These are phyloP conservation scores for Panaeolus papilionaceus DNA, from an alignment of 768 basidiomycete species.

Conservation along the genomic window DNA sequence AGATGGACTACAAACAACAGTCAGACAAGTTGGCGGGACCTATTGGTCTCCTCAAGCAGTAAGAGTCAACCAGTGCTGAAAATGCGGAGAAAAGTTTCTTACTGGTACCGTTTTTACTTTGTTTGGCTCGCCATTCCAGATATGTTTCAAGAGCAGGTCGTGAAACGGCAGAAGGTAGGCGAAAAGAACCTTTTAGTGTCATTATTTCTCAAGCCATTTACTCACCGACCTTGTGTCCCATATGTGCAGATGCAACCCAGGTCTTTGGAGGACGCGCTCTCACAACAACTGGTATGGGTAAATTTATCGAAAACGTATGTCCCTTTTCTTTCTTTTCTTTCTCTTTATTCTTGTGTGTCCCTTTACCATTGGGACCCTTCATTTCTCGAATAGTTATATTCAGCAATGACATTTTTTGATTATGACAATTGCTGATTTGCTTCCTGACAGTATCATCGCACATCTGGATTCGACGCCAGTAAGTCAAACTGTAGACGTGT, in stretches of 20 bases:
- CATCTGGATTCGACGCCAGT: slow-evolving; percentile 84
- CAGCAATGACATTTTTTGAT: slow-evolving; percentile 5
- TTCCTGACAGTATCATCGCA: slow-evolving; percentile 71
- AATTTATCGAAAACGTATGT: slow-evolving; percentile 79
- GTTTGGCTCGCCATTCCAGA: slow-evolving; percentile 40
- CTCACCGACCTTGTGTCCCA: not conserved
- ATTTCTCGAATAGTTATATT: not conserved
- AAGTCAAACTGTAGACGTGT: slow-evolving; percentile 31
- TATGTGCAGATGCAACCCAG: slow-evolving; percentile 71
- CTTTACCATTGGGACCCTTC: too few species aligned
- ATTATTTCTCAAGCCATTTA: slow-evolving; percentile 1
- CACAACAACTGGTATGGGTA: slow-evolving; percentile 89
- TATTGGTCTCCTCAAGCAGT: slow-evolving; percentile 91
- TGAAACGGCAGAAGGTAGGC: slow-evolving; percentile 71
- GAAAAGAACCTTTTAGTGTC: slow-evolving; percentile 44
- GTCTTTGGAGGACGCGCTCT: slow-evolving; percentile 91
- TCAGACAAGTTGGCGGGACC: slow-evolving; percentile 87
- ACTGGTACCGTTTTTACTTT: not conserved
- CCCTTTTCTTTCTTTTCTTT: not conserved
- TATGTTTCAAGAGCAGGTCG: slow-evolving; percentile 71
- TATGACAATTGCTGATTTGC: slow-evolving; percentile 14
- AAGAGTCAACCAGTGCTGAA: slow-evolving; percentile 32
- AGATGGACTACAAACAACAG: slow-evolving; percentile 90
- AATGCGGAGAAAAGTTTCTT: not conserved
- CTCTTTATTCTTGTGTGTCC: slow-evolving; percentile 4